Base-by-base conservation (phyloP, 805 yeast species). In the Saitoella complicata region DNA sequence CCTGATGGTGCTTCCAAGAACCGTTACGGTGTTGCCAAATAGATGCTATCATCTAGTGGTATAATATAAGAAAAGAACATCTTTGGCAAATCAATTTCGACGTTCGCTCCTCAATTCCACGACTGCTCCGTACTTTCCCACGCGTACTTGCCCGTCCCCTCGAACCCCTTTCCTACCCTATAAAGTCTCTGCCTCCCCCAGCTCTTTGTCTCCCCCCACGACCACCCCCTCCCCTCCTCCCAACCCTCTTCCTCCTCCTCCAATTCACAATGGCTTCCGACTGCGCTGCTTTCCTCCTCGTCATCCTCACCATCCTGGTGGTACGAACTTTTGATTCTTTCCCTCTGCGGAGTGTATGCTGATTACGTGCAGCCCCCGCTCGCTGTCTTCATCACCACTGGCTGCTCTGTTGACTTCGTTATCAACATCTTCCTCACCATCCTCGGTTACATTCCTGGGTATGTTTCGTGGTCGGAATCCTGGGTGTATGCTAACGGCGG, bases 1-100 rank as follows among this genome's bases (percentile, higher is more conserved):
- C 97, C 97, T 50, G 97, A 88, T 63, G 97, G 97, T 61, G 88
- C 87, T 67, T 63, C 79, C 45, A 80, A 77, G 38, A 78, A 78
- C 64, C 73, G 69, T 55, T 80, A 80, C 61, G 88, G 87, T 60
- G 75, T 79, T 44, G 80, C 80, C 69, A 69, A 70, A 59, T 64
- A 61, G 38, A 37, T 10, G 29, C 2, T 37, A 5, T 9, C 6
- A 21, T 45, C 49, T 36, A 32, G 29, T 31, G 30, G 32, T 7
- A 29, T 30, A 11, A 34, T 10, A 2, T 34, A 34, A 11, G 2
- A 34, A 34, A 34, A 34, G 40, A 44, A 33, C 32, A 38, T 21
- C 21, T 6, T 40, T 21, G n/a, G 38, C 36, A 38, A 31, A 12
- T 11, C 21, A 7, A 21, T 21, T 21, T 21, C 21, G 4, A 21